Percentiles rank a stretch among this genome's conserved stretches.
These are phyloP conservation scores for Carallia brachiata DNA, from an alignment of 345 rosid genomes.

Conservation along the genomic window DNA sequence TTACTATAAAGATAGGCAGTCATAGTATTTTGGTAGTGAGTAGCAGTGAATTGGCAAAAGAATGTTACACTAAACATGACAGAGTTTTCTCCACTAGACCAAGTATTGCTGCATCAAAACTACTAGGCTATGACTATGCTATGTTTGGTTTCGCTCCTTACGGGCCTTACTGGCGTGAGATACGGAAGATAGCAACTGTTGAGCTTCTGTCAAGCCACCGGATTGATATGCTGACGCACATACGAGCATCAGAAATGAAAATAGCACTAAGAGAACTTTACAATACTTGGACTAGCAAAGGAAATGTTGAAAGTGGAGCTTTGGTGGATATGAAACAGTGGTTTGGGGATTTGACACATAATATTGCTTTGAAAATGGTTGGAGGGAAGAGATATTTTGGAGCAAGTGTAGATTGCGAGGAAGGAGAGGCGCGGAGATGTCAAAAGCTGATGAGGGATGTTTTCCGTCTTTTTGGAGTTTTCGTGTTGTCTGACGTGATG, in stretches of 20 bases:
- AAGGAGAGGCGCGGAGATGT: slow-evolving; percentile 7
- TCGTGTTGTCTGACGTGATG: slow-evolving; percentile 31
- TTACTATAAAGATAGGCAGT: slow-evolving; percentile 28
- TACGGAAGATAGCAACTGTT: slow-evolving; percentile 21
- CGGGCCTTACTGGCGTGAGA: slow-evolving; percentile 39
- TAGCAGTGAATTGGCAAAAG: slow-evolving; percentile 31
- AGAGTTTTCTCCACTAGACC: slow-evolving; percentile 31
- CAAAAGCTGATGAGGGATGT: slow-evolving; percentile 19
- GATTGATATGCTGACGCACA: slow-evolving; percentile 27
- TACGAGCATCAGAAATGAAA: neutral
- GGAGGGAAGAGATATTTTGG: slow-evolving; percentile 30
- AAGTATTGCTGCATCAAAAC: slow-evolving; percentile 21
- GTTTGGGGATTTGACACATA: slow-evolving; percentile 32
- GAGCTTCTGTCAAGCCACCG: slow-evolving; percentile 38
- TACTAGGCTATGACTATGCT: slow-evolving; percentile 28
- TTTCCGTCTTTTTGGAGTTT: slow-evolving; percentile 18
- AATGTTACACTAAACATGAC: slow-evolving; percentile 27
- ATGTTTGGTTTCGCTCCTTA: slow-evolving; percentile 44
- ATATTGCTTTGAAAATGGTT: slow-evolving; percentile 24
- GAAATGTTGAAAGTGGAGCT: slow-evolving; percentile 8
- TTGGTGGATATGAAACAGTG: slow-evolving; percentile 43
- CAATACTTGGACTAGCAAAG: slow-evolving; percentile 2
- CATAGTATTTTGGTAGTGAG: slow-evolving; percentile 26
- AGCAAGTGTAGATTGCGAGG: neutral
- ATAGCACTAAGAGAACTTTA: slow-evolving; percentile 16